Evolutionary conservation across 2,329 filamentous ascomycete species (phyloP).

Genomic region (Geosmithia putterillii): DNA sequence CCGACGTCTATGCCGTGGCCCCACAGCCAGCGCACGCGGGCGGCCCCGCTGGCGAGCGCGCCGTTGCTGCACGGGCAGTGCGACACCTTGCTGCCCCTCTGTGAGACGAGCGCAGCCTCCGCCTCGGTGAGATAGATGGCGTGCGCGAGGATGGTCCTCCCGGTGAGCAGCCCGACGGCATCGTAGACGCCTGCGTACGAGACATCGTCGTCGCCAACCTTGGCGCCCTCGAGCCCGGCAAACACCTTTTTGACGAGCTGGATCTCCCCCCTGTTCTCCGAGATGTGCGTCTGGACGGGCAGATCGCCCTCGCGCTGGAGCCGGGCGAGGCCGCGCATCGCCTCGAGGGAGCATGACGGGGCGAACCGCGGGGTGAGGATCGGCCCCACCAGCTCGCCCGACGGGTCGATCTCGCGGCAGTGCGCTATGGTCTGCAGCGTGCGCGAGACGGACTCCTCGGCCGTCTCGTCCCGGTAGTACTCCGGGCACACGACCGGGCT

Average conservation of each 20-base stretch:
- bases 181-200: constrained; percentile 78
- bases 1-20: constrained; percentile 68
- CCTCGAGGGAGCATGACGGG: constrained; percentile 44
- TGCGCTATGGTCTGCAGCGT: constrained; percentile 52
- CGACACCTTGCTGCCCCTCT: constrained; percentile 51
- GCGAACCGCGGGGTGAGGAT: constrained; percentile 69
- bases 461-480: constrained; percentile 66
- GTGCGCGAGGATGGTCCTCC: constrained; percentile 73
- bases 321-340: constrained; percentile 51
- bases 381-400: constrained; percentile 53
- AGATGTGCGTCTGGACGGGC: constrained; percentile 80
- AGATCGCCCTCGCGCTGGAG: constrained; percentile 51
- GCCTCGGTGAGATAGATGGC: constrained; percentile 60
- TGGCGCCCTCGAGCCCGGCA: constrained; percentile 22
- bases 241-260: constrained; percentile 59
- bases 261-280: constrained; percentile 68
- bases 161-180: constrained; percentile 51
- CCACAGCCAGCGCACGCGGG: constrained; percentile 62
- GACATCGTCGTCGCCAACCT: constrained; percentile 16
- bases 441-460: constrained; percentile 40
- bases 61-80: constrained; percentile 87
- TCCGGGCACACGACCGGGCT: constrained; percentile 49
- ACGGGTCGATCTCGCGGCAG: constrained; percentile 55
- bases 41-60: constrained; percentile 66
- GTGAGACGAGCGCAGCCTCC: constrained; percentile 54